Percentiles rank a stretch among this genome's conserved stretches.
phyloP scores from a whole-genome alignment of 306 rosid genomes.

The Senna tora region DNA sequence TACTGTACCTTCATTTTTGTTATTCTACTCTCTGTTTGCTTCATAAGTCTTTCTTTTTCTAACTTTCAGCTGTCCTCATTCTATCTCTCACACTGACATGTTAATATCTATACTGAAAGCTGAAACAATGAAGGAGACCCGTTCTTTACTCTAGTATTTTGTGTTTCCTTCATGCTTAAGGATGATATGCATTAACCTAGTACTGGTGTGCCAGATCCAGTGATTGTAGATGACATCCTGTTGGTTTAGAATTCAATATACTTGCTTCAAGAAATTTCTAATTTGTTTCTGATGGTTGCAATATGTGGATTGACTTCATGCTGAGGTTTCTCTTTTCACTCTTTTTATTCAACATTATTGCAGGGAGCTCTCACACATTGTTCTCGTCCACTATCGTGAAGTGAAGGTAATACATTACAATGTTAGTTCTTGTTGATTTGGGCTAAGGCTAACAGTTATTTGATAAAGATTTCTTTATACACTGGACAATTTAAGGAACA shows the following conservation, averaged over 20 bases:
- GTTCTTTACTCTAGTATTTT: neutral
- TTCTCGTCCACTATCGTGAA: slow-evolving; percentile 80
- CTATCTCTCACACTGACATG: neutral
- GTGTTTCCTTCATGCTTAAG: slow-evolving; percentile 13
- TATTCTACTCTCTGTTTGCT: slow-evolving; percentile 13
- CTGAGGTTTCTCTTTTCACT: slow-evolving; percentile 30
- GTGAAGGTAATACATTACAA: slow-evolving; percentile 61
- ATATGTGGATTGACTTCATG: slow-evolving; percentile 7
- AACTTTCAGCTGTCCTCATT: neutral
- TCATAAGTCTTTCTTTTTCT: neutral
- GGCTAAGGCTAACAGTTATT: neutral
- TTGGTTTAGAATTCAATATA: slow-evolving; percentile 28
- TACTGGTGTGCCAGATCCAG: slow-evolving; percentile 1
- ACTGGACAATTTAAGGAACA: slow-evolving; percentile 17
- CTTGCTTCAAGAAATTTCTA: slow-evolving; percentile 35
- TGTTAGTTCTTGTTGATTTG: slow-evolving; percentile 5
- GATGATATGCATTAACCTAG: slow-evolving; percentile 28
- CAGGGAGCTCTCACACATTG: slow-evolving; percentile 88
- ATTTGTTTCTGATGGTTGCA: slow-evolving; percentile 25
- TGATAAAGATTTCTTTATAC: neutral
- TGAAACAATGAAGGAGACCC: slow-evolving; percentile 1
- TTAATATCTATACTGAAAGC: neutral
- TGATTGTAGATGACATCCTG: slow-evolving; percentile 5
- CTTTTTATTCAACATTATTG: slow-evolving; percentile 41
- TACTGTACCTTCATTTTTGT: neutral